Evolutionary conservation across 2,329 filamentous ascomycete genomes (phyloP).

Genomic region (Pseudocercospora eumusae): DNA sequence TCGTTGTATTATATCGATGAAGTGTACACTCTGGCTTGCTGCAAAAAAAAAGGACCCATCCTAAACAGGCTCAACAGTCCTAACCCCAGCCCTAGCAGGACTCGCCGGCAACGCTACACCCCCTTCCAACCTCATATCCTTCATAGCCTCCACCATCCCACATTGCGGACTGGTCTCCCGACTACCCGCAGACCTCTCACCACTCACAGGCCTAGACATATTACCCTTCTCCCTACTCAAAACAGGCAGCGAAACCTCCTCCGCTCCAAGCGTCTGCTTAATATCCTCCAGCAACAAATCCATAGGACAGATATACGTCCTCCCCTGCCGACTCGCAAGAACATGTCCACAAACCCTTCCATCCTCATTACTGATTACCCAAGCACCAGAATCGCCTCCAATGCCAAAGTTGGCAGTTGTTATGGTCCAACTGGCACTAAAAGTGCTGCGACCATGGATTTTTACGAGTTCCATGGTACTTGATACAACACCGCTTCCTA

Average conservation of each 20-base stretch:
- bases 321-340: slow-evolving; percentile 70
- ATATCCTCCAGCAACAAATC: slow-evolving; percentile 86
- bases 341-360: slow-evolving; percentile 87
- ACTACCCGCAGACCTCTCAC: slow-evolving; percentile 8
- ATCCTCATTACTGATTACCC: slow-evolving; percentile 80
- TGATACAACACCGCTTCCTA: slow-evolving; percentile 76
- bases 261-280: slow-evolving; percentile 70
- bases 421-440: slow-evolving; percentile 70
- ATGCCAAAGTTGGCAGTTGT: slow-evolving; percentile 60
- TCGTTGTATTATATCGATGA: neutral
- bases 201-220: slow-evolving; percentile 10
- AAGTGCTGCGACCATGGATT: slow-evolving; percentile 78
- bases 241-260: slow-evolving; percentile 69
- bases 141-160: slow-evolving; percentile 27
- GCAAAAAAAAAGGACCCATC: neutral
- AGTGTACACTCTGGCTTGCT: neutral
- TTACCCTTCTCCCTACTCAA: slow-evolving; percentile 42
- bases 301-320: slow-evolving; percentile 95
- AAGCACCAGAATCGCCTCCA: slow-evolving; percentile 89
- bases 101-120: slow-evolving; percentile 27
- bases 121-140: slow-evolving; percentile 26
- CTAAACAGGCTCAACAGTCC: slow-evolving; percentile 27
- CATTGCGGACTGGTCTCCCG: slow-evolving; percentile 11
- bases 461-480: slow-evolving; percentile 80
- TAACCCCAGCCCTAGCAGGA: slow-evolving; percentile 20